A percentile compares a stretch with the other conserved stretches of the same genome.
Evolutionary conservation across 805 yeast genomes (phyloP).

Genomic region (Sugiyamaella boreocaroliniensis): DNA sequence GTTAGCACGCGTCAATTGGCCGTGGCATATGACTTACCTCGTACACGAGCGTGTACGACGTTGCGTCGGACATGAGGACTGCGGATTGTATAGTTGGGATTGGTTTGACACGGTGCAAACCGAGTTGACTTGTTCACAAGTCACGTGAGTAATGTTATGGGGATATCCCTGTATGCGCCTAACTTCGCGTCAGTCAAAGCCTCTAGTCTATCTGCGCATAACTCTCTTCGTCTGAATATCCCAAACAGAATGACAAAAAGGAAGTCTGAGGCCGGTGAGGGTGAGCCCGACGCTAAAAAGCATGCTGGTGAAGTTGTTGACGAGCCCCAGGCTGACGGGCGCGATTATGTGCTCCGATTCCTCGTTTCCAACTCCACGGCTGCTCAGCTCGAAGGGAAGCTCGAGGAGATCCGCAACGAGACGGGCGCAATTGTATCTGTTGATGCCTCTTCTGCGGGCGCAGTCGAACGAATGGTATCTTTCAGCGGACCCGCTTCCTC

Average conservation of each 20-base stretch:
- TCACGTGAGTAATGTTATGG: constrained; percentile 7
- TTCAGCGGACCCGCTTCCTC: neutral
- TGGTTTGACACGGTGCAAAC: constrained; percentile 1
- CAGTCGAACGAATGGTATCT: neutral
- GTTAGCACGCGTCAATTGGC: neutral
- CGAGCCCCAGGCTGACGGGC: neutral
- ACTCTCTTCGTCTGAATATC: neutral
- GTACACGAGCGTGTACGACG: constrained; percentile 25
- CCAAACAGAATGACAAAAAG: neutral
- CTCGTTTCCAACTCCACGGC: neutral
- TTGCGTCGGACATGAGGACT: constrained; percentile 38
- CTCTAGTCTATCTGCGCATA: too few species aligned
- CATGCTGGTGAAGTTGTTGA: neutral
- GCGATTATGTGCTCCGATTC: neutral
- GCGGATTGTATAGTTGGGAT: neutral
- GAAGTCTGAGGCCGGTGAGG: neutral
- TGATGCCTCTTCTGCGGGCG: neutral
- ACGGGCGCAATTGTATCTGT: neutral
- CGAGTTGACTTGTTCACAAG: constrained; percentile 12
- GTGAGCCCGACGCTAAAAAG: neutral
- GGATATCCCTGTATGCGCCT: neutral
- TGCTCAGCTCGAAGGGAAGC: neutral
- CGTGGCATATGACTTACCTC: constrained; percentile 17
- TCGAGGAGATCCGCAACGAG: neutral
- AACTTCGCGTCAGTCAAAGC: too few species aligned